Percentiles rank a stretch among this genome's conserved stretches.
phyloP scores from a whole-genome alignment of 805 yeast genomes.

The Candida xiaguanensis region DNA sequence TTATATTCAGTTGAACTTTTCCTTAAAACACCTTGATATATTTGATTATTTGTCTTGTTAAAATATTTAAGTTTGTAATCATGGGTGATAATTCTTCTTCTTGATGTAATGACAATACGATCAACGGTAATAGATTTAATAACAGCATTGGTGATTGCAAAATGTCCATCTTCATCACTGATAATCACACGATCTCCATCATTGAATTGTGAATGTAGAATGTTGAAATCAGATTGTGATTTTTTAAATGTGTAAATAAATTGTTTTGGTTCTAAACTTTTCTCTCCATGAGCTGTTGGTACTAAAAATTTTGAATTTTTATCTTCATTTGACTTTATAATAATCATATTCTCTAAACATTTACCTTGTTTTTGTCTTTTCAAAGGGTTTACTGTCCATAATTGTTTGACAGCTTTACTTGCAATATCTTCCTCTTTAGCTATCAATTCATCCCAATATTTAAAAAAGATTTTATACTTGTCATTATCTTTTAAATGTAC shows the following conservation, averaged over 20 bases:
- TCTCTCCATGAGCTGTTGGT: slow-evolving; percentile 7
- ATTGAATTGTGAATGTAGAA: slow-evolving; percentile 44
- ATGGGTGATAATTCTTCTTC: slow-evolving; percentile 49
- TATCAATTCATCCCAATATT: slow-evolving; percentile 70
- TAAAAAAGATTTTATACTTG: slow-evolving; percentile 52
- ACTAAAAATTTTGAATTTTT: slow-evolving; percentile 3
- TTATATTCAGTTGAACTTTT: slow-evolving; percentile 7
- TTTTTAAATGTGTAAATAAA: slow-evolving; percentile 51
- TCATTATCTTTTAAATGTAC: slow-evolving; percentile 47
- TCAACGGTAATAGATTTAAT: slow-evolving; percentile 43
- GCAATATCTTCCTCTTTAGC: slow-evolving; percentile 68
- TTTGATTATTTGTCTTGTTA: slow-evolving; percentile 43
- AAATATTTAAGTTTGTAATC: slow-evolving; percentile 40
- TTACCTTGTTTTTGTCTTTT: slow-evolving; percentile 53
- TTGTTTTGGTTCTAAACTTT: slow-evolving; percentile 13
- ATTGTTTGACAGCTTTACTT: slow-evolving; percentile 49
- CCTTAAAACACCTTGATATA: slow-evolving; percentile 46
- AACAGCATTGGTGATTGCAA: slow-evolving; percentile 64
- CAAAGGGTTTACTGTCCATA: slow-evolving; percentile 61
- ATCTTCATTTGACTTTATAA: slow-evolving; percentile 37
- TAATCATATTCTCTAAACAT: slow-evolving; percentile 47
- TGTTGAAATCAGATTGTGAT: slow-evolving; percentile 15
- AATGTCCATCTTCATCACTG: slow-evolving; percentile 79
- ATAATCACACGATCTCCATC: slow-evolving; percentile 63
- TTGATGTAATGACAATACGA: slow-evolving; percentile 47